Conservation (phyloP, 1,284 basidiomycete genomes). For the Rhodotorula sp. region DNA sequence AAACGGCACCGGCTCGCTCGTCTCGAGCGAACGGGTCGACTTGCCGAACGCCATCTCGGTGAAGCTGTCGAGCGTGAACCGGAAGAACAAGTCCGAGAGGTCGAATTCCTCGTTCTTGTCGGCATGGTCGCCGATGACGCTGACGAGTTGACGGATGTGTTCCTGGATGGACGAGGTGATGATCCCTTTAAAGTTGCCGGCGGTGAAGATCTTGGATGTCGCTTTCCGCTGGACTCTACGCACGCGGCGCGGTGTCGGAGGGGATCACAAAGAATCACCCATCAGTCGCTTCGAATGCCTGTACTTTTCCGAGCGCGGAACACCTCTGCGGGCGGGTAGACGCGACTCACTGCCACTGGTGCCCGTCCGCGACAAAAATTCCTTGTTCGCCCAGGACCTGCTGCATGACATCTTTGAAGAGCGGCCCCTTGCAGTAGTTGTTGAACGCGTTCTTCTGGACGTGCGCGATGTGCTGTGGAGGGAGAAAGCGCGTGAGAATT, state of each 20-base stretch:
- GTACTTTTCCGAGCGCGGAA: not conserved
- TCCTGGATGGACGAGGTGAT: constrained; percentile 32
- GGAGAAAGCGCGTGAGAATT: no score
- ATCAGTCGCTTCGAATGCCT: no score
- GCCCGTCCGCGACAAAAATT: constrained; percentile 43
- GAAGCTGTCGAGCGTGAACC: constrained; percentile 33
- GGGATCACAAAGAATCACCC: no score
- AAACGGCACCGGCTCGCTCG: constrained; percentile 45
- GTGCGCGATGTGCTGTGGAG: constrained; percentile 45
- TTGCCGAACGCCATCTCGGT: constrained; percentile 29
- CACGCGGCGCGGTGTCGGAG: not conserved
- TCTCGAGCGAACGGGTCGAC: constrained; percentile 35
- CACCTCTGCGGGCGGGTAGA: no score
- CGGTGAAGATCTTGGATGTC: constrained; percentile 31
- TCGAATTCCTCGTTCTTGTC: constrained; percentile 37
- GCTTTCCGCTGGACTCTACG: constrained; percentile 39
- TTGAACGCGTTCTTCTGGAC: constrained; percentile 48
- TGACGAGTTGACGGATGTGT: constrained; percentile 44
- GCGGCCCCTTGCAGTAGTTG: constrained; percentile 41
- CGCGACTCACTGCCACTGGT: constrained; percentile 37
- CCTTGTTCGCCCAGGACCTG: constrained; percentile 31
- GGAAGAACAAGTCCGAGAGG: constrained; percentile 32
- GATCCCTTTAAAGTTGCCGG: constrained; percentile 24
- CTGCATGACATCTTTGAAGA: constrained; percentile 10
- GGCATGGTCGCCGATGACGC: constrained; percentile 39